A percentile compares a stretch with the other conserved stretches of the same genome.
These are phyloP conservation scores for Pecoramyces ruminantium DNA, from an alignment of 192 early-diverging fungal genomes.

Conservation along the genomic window DNA sequence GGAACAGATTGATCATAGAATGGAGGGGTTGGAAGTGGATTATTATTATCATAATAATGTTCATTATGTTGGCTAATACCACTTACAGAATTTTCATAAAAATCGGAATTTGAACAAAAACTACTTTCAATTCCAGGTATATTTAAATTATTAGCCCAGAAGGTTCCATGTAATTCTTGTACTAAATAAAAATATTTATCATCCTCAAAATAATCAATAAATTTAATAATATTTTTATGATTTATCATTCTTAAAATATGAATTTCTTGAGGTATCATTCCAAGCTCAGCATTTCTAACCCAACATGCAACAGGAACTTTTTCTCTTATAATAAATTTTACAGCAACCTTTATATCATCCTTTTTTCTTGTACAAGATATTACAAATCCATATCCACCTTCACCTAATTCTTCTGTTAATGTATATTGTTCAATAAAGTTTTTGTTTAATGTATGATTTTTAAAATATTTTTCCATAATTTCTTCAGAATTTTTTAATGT, in stretches of 20 bases:
- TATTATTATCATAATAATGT: background rate
- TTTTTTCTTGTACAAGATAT: slow-evolving; percentile 24
- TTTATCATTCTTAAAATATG: slow-evolving; percentile 24
- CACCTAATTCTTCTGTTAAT: slow-evolving; percentile 35
- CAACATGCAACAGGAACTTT: slow-evolving; percentile 28
- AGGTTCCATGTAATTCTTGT: slow-evolving; percentile 36
- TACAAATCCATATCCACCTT: slow-evolving; percentile 59
- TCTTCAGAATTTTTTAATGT: background rate
- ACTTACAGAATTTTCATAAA: background rate
- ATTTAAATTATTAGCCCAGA: slow-evolving; percentile 9
- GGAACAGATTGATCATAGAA: background rate
- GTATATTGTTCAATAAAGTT: slow-evolving; percentile 7
- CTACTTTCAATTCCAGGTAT: background rate
- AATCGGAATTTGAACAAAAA: background rate
- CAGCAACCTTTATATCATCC: slow-evolving; percentile 40
- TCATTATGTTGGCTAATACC: background rate
- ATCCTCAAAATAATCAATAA: slow-evolving; percentile 19
- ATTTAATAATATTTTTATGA: slow-evolving; percentile 49
- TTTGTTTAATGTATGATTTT: background rate
- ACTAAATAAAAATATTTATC: slow-evolving; percentile 28
- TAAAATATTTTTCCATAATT: background rate
- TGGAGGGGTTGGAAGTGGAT: background rate
- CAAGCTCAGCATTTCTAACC: slow-evolving; percentile 21
- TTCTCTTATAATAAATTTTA: slow-evolving; percentile 46
- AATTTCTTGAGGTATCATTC: slow-evolving; percentile 31